Conservation (phyloP, 106 monocot genomes). For the Narthecium ossifragum region DNA sequence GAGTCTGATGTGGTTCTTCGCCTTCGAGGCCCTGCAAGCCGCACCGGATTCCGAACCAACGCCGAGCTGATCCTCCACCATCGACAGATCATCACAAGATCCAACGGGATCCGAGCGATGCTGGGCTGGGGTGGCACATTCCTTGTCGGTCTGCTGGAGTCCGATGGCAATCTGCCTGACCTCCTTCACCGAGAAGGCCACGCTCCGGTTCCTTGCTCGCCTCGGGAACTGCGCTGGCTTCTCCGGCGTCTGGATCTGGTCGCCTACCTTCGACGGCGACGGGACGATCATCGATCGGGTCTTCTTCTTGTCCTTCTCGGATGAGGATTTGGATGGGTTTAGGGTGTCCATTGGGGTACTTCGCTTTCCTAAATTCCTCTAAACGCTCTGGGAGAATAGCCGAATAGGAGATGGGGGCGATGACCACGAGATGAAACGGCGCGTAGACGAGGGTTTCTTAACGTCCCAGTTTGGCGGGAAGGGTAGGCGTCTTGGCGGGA, state of each 20-base stretch:
- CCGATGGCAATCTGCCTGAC: slow-evolving; percentile 1
- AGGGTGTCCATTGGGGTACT: too few relatives aligned
- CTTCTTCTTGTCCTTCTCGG: too few relatives aligned
- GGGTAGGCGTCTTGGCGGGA: not conserved
- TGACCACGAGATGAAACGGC: not conserved
- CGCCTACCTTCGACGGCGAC: not conserved
- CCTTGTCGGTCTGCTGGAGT: not conserved
- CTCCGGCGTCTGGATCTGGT: slow-evolving; percentile 10
- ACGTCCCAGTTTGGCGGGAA: slow-evolving; percentile 10
- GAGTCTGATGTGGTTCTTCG: not conserved
- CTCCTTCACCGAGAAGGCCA: slow-evolving; percentile 7
- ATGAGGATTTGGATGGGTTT: too few relatives aligned
- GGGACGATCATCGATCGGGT: too few relatives aligned
- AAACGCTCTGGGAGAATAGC: not conserved
- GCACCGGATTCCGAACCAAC: not conserved
- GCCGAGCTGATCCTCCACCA: not conserved
- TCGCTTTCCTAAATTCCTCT: too few relatives aligned
- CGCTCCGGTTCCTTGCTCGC: not conserved
- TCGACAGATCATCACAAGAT: slow-evolving; percentile 5
- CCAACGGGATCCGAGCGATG: not conserved
- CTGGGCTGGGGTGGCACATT: not conserved
- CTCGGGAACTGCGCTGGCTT: not conserved
- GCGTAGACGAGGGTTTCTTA: not conserved
- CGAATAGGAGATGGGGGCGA: not conserved
- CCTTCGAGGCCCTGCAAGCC: not conserved